Conservation (phyloP, 495 filamentous ascomycete genomes). For the Lichina pygmaea region DNA sequence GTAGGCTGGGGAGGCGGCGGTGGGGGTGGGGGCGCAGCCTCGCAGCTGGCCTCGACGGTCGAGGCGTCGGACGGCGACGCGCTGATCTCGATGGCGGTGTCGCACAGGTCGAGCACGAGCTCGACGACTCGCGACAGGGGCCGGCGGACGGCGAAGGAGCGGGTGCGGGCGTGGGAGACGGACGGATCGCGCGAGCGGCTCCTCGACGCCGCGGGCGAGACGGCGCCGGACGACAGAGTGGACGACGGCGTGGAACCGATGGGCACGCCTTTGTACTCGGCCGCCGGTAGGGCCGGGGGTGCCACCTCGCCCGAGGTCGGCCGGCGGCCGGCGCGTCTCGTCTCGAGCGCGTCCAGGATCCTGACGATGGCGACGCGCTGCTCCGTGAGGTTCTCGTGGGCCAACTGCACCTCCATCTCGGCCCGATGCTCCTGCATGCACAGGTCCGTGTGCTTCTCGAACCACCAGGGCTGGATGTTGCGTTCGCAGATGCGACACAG, state of each 20-base stretch:
- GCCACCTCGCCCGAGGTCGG: slow-evolving; percentile 27
- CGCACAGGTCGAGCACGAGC: slow-evolving; percentile 78
- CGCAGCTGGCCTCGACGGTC: slow-evolving; percentile 19
- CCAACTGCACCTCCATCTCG: slow-evolving; percentile 89
- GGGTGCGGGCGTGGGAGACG: slow-evolving; percentile 40
- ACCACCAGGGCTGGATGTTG: slow-evolving; percentile 98
- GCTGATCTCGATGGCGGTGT: slow-evolving; percentile 85
- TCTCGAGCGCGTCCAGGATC: slow-evolving; percentile 75
- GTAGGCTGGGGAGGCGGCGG: not conserved
- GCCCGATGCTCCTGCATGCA: slow-evolving; percentile 89
- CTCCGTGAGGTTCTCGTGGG: slow-evolving; percentile 78
- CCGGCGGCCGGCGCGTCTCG: slow-evolving; percentile 38
- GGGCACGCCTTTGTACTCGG: slow-evolving; percentile 74
- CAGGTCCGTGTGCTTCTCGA: slow-evolving; percentile 92
- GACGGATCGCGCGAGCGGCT: slow-evolving; percentile 61
- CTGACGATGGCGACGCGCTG: slow-evolving; percentile 91
- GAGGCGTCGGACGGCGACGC: slow-evolving; percentile 74
- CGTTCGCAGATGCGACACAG: slow-evolving; percentile 94
- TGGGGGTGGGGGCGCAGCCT: slow-evolving; percentile 10
- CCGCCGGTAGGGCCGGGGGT: slow-evolving; percentile 20
- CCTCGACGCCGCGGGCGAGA: slow-evolving; percentile 38
- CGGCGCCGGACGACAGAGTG: slow-evolving; percentile 26
- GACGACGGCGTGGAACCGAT: slow-evolving; percentile 59
- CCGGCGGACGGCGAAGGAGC: slow-evolving; percentile 68
- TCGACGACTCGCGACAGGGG: slow-evolving; percentile 84